These are phyloP conservation scores for Chimonanthus salicifolius DNA, from an alignment of 164 flowering plant genomes.

Conservation along the genomic window DNA sequence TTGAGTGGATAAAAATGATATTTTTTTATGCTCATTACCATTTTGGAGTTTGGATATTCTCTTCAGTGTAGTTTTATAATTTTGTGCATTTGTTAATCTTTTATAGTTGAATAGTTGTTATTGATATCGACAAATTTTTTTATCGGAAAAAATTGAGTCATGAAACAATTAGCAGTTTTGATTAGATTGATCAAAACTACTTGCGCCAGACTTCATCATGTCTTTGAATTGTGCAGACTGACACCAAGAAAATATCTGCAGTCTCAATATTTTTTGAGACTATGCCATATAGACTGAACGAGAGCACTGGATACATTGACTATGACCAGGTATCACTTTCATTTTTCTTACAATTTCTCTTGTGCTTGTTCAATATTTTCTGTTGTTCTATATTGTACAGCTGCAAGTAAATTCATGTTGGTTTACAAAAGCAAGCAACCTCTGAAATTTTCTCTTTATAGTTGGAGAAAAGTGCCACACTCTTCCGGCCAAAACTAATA, in stretches of 20 bases:
- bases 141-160: too few species aligned
- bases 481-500: conserved; percentile 87
- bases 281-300: conserved; percentile 83
- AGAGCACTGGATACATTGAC: conserved; percentile 79
- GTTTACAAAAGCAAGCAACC: neutral
- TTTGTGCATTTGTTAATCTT: too few species aligned
- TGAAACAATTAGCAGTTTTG: neutral
- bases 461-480: conserved; percentile 91
- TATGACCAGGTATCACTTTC: conserved; percentile 49
- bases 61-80: too few species aligned
- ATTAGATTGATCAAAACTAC: neutral
- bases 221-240: conserved; percentile 39
- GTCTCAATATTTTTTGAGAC: conserved; percentile 91
- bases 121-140: too few species aligned
- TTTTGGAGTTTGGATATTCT: too few species aligned
- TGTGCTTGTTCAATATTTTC: neutral
- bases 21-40: too few species aligned
- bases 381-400: neutral
- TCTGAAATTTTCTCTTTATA: conserved; percentile 20
- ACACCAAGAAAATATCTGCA: conserved; percentile 82
- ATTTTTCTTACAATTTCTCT: neutral
- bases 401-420: neutral
- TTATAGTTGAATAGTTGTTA: too few species aligned
- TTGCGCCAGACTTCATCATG: conserved; percentile 2
- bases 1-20: neutral